These are phyloP conservation scores for Phaffia australis DNA, from an alignment of 768 basidiomycete species.

Conservation along the genomic window DNA sequence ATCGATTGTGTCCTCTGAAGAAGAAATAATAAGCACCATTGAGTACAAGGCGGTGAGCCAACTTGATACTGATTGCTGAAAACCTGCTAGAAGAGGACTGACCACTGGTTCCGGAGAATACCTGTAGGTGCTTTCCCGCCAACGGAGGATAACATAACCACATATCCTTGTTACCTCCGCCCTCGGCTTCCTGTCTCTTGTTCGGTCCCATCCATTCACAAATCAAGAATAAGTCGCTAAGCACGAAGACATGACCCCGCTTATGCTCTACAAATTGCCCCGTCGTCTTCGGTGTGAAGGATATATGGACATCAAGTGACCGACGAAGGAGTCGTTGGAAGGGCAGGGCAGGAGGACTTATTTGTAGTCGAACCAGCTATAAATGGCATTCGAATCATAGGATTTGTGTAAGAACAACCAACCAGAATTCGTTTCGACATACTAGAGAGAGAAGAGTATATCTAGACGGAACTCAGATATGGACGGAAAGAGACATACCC, in stretches of 20 bases:
- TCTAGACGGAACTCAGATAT: neutral
- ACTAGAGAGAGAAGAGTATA: conserved; percentile 16
- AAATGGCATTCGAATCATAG: neutral
- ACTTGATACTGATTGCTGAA: neutral
- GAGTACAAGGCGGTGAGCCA: too few species aligned
- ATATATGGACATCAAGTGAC: conserved; percentile 59
- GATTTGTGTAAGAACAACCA: conserved; percentile 1
- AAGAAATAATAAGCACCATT: neutral
- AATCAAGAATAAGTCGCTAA: conserved; percentile 85
- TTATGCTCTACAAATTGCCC: conserved; percentile 60
- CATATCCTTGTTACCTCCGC: conserved; percentile 58
- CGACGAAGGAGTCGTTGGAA: conserved; percentile 67
- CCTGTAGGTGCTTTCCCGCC: conserved; percentile 80
- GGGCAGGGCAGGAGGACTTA: conserved; percentile 64
- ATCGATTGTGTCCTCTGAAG: conserved; percentile 57
- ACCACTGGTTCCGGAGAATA: conserved; percentile 49
- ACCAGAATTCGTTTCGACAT: conserved; percentile 3
- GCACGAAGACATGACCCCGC: conserved; percentile 70
- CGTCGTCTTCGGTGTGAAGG: conserved; percentile 65
- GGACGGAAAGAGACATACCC: conserved; percentile 46
- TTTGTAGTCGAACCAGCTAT: conserved; percentile 82
- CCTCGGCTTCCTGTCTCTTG: conserved; percentile 45
- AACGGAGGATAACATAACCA: conserved; percentile 90
- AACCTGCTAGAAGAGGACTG: conserved; percentile 12
- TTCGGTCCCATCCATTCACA: conserved; percentile 70